phyloP scores from a whole-genome alignment of 1,139 yeast species.

The Taiozyma sp. region DNA sequence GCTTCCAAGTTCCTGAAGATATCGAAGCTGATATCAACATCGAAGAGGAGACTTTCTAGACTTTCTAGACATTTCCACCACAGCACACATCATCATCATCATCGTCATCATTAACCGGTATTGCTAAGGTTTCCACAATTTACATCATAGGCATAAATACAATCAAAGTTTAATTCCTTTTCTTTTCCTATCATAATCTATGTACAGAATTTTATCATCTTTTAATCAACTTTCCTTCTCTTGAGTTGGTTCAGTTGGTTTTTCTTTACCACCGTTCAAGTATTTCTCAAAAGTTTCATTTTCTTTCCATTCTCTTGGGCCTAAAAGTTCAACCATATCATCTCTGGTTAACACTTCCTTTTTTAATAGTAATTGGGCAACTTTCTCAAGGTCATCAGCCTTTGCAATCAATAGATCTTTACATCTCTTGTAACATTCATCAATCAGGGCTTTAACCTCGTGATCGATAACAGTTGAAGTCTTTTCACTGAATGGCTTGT shows the following conservation, averaged over 20 bases:
- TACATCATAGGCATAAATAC: background rate
- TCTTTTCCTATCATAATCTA: conserved; percentile 2
- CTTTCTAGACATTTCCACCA: background rate
- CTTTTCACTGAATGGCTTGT: conserved; percentile 65
- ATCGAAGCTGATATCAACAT: conserved; percentile 19
- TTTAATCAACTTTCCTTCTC: background rate
- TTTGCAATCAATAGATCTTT: conserved; percentile 51
- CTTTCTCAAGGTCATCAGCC: conserved; percentile 56
- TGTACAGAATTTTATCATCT: background rate
- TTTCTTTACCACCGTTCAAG: conserved; percentile 32
- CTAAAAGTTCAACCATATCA: conserved; percentile 70
- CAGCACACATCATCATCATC: background rate
- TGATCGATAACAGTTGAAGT: conserved; percentile 64
- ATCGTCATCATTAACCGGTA: background rate
- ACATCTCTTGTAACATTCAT: conserved; percentile 50
- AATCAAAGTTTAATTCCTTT: background rate
- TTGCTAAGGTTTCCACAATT: background rate
- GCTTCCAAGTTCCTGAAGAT: conserved; percentile 43
- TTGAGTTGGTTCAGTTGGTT: conserved; percentile 4
- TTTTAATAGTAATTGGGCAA: conserved; percentile 61
- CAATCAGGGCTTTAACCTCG: conserved; percentile 61
- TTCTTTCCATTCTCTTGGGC: conserved; percentile 75
- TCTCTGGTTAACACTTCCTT: conserved; percentile 79
- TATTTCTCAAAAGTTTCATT: conserved; percentile 82
- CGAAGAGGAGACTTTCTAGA: conserved; percentile 24